These are phyloP conservation scores for Aegilops speltoides DNA, from an alignment of 176 grass and related monocot species.

Conservation along the genomic window DNA sequence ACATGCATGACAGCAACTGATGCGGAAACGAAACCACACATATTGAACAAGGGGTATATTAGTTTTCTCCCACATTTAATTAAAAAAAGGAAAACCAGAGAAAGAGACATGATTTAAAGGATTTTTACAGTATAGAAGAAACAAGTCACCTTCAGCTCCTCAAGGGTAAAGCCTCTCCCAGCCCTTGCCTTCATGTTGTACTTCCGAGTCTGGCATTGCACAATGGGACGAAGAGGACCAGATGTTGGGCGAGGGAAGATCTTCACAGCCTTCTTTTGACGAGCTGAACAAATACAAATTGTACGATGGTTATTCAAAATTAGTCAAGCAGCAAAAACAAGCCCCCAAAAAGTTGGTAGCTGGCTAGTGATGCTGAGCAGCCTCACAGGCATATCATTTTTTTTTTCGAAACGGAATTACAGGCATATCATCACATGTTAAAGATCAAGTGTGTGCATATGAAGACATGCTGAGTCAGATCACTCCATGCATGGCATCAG, in stretches of 20 bases:
- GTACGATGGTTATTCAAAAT: background rate
- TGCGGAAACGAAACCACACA: background rate
- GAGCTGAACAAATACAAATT: slow-evolving; percentile 36
- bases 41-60: background rate
- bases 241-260: slow-evolving; percentile 88
- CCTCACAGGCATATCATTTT: background rate
- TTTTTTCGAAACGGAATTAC: too few species aligned
- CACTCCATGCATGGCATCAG: background rate
- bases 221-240: slow-evolving; percentile 68
- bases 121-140: background rate
- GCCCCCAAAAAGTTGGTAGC: background rate
- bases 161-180: slow-evolving; percentile 77
- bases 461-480: background rate
- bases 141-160: slow-evolving; percentile 78
- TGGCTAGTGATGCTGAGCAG: background rate
- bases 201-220: slow-evolving; percentile 85
- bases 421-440: background rate
- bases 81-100: background rate
- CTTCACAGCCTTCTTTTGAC: slow-evolving; percentile 93
- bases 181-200: slow-evolving; percentile 99
- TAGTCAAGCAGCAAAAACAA: background rate
- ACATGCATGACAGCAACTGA: background rate
- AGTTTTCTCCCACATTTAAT: background rate
- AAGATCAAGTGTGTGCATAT: background rate
- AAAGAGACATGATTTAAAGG: background rate